Conservation (phyloP, 2,329 filamentous ascomycete genomes). For the Aspergillus sp. region DNA sequence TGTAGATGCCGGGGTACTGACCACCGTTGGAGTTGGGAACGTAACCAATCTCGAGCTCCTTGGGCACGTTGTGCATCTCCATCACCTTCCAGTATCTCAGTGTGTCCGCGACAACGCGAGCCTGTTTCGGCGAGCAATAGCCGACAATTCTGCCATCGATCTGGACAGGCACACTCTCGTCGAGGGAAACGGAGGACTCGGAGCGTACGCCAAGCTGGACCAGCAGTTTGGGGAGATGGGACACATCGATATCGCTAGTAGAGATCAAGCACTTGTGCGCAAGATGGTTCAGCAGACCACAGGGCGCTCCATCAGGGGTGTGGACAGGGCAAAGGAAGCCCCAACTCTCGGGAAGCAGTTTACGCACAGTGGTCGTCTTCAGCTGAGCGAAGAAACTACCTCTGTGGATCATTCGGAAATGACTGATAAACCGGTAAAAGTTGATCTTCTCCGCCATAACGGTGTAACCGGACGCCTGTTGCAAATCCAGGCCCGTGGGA, state of each 20-base stretch:
- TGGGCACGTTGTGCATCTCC: constrained; percentile 73
- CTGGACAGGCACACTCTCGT: constrained; percentile 84
- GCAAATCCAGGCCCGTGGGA: constrained; percentile 86
- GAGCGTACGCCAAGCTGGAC: constrained; percentile 75
- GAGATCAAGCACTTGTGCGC: constrained; percentile 91
- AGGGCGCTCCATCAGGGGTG: constrained; percentile 93
- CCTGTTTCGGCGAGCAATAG: constrained; percentile 83
- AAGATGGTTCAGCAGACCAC: constrained; percentile 90
- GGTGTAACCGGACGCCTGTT: constrained; percentile 91
- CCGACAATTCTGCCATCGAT: constrained; percentile 87
- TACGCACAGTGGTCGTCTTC: constrained; percentile 95
- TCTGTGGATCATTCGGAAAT: constrained; percentile 98
- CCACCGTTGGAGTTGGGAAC: constrained; percentile 83
- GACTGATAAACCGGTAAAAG: constrained; percentile 96
- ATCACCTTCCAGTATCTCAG: constrained; percentile 95
- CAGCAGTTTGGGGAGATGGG: constrained; percentile 69
- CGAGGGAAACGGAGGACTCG: constrained; percentile 71
- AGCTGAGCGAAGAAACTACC: constrained; percentile 98
- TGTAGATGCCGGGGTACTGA: constrained; percentile 94
- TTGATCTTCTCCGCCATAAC: constrained; percentile 99
- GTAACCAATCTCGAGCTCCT: constrained; percentile 86
- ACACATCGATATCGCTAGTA: constrained; percentile 71
- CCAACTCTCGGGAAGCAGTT: constrained; percentile 94
- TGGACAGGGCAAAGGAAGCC: constrained; percentile 97
- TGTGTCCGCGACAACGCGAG: constrained; percentile 76